Conservation (phyloP, 129 eudicot species). For the Kitagawia praeruptora region DNA sequence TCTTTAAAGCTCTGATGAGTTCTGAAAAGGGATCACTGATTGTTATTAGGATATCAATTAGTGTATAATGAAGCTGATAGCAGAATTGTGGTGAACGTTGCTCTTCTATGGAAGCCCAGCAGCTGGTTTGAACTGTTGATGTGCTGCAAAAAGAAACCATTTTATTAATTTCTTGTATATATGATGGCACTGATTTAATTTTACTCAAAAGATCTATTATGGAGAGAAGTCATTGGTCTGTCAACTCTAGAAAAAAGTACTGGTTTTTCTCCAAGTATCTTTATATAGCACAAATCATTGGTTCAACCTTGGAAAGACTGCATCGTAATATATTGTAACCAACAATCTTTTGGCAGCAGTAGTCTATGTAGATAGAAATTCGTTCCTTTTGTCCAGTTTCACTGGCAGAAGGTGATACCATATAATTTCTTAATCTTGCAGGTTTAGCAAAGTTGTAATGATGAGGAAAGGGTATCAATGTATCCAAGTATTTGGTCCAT, state of each 20-base stretch:
- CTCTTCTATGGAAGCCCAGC: neutral
- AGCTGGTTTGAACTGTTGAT: neutral
- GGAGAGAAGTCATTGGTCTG: neutral
- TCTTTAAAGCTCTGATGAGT: neutral
- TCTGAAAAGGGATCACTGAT: neutral
- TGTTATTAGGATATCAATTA: neutral
- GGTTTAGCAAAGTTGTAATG: neutral
- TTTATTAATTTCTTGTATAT: neutral
- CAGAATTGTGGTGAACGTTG: neutral
- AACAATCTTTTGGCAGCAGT: neutral
- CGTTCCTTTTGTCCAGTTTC: neutral
- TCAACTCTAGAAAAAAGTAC: constrained; percentile 2
- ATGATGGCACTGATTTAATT: neutral
- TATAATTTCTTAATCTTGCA: neutral
- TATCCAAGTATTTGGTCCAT: neutral
- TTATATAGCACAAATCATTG: neutral
- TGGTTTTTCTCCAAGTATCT: neutral
- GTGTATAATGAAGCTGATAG: neutral
- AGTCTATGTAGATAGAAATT: neutral
- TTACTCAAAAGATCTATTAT: neutral
- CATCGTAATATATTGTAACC: neutral
- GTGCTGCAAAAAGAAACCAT: neutral
- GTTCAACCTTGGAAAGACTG: neutral
- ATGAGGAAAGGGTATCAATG: neutral
- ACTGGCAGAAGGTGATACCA: neutral